Evolutionary conservation across 116 monocot species (phyloP).

Genomic region (Phalaenopsis hybrid): DNA sequence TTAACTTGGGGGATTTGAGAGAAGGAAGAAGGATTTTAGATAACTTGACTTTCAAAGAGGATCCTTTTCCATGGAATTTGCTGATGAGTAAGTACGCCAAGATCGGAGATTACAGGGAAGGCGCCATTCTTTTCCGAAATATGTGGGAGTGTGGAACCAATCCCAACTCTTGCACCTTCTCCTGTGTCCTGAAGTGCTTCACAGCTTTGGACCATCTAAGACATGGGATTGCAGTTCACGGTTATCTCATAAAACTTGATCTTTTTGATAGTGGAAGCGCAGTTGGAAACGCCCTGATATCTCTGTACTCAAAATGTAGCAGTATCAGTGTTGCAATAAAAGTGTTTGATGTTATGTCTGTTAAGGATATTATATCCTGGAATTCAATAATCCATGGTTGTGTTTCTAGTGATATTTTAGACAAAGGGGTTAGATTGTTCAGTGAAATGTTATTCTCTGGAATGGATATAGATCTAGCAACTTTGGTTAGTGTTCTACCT

Average conservation of each 20-base stretch:
- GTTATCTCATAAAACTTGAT: conserved; percentile 35
- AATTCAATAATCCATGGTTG: conserved; percentile 54
- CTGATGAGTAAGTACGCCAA: conserved; percentile 47
- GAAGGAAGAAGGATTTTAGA: conserved; percentile 55
- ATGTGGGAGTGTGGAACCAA: conserved; percentile 30
- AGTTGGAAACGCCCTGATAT: conserved; percentile 45
- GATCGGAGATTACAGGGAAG: conserved; percentile 27
- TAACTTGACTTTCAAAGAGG: conserved; percentile 15
- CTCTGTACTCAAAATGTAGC: conserved; percentile 34
- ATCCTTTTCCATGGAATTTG: conserved; percentile 44
- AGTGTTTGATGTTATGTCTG: conserved; percentile 60
- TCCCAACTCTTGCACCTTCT: conserved; percentile 43
- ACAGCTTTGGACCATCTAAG: conserved; percentile 9
- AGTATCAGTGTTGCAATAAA: conserved; percentile 21
- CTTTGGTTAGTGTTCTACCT: conserved; percentile 44
- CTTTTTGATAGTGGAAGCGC: conserved; percentile 25
- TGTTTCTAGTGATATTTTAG: conserved; percentile 16
- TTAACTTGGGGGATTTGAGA: conserved; percentile 56
- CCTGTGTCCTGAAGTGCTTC: conserved; percentile 64
- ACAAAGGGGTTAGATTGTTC: conserved; percentile 26
- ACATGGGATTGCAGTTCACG: conserved; percentile 42
- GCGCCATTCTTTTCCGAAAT: conserved; percentile 33
- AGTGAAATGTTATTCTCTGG: conserved; percentile 34
- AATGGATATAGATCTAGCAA: conserved; percentile 36
- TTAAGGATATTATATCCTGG: conserved; percentile 55